These are phyloP conservation scores for Dimocarpus longan DNA, from an alignment of 345 rosid genomes.

Conservation along the genomic window DNA sequence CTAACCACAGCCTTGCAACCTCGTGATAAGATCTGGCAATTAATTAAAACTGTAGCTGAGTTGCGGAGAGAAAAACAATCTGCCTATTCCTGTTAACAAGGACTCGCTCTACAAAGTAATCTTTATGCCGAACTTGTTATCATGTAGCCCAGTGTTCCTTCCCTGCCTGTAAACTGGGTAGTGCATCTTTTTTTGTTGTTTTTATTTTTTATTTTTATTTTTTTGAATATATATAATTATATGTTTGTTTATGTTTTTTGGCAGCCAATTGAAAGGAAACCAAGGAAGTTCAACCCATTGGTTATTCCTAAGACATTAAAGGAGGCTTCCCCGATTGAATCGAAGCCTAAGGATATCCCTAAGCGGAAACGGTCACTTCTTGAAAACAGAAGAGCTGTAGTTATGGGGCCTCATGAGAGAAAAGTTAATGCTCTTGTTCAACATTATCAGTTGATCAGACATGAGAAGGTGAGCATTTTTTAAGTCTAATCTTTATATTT, in stretches of 20 bases:
- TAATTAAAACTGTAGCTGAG: constrained; percentile 88
- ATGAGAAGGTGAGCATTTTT: constrained; percentile 58
- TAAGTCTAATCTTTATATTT: neutral
- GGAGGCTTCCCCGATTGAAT: constrained; percentile 65
- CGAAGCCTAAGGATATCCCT: constrained; percentile 80
- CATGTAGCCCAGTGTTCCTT: neutral
- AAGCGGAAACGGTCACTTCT: constrained; percentile 47
- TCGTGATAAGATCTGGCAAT: constrained; percentile 72
- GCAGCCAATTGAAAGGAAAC: constrained; percentile 80
- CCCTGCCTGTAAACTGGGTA: neutral
- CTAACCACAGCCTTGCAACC: constrained; percentile 90
- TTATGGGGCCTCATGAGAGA: constrained; percentile 70
- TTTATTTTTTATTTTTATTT: neutral
- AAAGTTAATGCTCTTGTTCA: constrained; percentile 57
- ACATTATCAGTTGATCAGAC: constrained; percentile 55
- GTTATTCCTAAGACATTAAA: constrained; percentile 74
- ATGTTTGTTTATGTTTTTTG: constrained; percentile 10
- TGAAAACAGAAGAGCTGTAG: constrained; percentile 72
- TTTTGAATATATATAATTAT: neutral
- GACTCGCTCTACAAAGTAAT: constrained; percentile 88
- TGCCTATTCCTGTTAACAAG: constrained; percentile 77
- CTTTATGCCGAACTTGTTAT: neutral
- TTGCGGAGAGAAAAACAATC: constrained; percentile 70
- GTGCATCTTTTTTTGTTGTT: neutral
- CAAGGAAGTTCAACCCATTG: constrained; percentile 73